Evolutionary conservation across 495 filamentous ascomycete species (phyloP).

Genomic region (Penicillium turbatum): DNA sequence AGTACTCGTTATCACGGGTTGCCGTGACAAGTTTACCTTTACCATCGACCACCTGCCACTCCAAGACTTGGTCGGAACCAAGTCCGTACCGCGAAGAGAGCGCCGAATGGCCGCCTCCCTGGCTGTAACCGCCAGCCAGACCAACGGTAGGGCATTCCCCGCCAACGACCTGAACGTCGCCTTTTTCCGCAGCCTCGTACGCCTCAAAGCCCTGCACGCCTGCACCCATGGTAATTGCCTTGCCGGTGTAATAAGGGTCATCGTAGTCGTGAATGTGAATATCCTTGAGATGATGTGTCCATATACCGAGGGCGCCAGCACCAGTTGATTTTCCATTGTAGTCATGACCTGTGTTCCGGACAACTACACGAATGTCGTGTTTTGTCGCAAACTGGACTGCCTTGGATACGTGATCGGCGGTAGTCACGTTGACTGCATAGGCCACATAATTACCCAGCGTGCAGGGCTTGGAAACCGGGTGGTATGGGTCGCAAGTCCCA

Average conservation of each 20-base stretch:
- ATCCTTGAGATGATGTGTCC: constrained; percentile 1
- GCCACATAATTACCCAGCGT: neutral
- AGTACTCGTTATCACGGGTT: constrained; percentile 41
- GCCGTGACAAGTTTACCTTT: constrained; percentile 44
- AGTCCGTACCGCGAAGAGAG: constrained; percentile 51
- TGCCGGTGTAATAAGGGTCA: neutral
- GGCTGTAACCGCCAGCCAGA: constrained; percentile 48
- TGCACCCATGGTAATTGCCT: neutral
- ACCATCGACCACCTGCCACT: constrained; percentile 54
- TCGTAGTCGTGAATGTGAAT: neutral
- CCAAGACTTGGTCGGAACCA: constrained; percentile 56
- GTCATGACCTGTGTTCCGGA: constrained; percentile 3
- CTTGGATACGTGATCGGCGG: neutral
- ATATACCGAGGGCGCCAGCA: neutral
- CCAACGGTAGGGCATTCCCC: constrained; percentile 23
- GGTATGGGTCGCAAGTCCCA: neutral
- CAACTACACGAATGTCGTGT: neutral
- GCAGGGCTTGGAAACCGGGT: neutral
- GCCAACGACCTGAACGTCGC: constrained; percentile 1
- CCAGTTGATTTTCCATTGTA: neutral
- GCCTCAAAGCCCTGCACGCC: neutral
- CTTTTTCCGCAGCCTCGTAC: neutral
- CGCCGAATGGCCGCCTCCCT: constrained; percentile 56
- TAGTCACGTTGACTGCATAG: neutral
- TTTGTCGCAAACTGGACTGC: neutral